phyloP scores from a whole-genome alignment of 768 basidiomycete genomes.

The Coprinellus aureogranulatus region DNA sequence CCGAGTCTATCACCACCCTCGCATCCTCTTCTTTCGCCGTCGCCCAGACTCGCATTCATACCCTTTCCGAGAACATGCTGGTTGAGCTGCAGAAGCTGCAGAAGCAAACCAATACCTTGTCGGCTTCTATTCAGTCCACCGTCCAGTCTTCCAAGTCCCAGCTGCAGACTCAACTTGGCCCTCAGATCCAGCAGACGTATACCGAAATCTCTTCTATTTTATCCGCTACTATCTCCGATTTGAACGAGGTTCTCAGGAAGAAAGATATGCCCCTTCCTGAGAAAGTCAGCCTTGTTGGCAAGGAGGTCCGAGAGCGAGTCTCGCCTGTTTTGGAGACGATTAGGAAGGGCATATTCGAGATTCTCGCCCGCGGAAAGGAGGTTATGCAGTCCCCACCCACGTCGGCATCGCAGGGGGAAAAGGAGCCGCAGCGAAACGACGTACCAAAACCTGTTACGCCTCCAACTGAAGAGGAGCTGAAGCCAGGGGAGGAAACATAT shows the following conservation, averaged over 20 bases:
- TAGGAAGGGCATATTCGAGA: conserved; percentile 38
- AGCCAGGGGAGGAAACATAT: too few species aligned
- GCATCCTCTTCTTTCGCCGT: conserved; percentile 55
- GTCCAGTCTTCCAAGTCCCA: conserved; percentile 36
- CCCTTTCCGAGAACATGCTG: conserved; percentile 65
- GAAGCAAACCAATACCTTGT: conserved; percentile 51
- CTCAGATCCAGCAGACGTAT: conserved; percentile 59
- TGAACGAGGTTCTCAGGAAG: conserved; percentile 49
- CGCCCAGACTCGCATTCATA: conserved; percentile 56
- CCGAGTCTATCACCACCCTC: conserved; percentile 57
- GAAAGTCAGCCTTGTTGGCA: conserved; percentile 54
- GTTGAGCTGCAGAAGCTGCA: conserved; percentile 65
- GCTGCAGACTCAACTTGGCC: conserved; percentile 47
- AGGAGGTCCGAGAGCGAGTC: conserved; percentile 60
- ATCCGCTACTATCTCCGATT: conserved; percentile 48
- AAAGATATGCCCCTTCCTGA: conserved; percentile 60
- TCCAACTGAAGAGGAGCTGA: too few species aligned
- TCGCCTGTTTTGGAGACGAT: conserved; percentile 58
- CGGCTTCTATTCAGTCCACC: conserved; percentile 39
- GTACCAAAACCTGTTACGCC: background rate
- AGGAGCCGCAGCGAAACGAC: background rate
- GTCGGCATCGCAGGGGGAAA: background rate
- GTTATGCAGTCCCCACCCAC: conserved; percentile 22
- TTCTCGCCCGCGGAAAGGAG: conserved; percentile 21
- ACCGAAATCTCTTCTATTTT: conserved; percentile 47